phyloP scores from a whole-genome alignment of 2,329 filamentous ascomycete genomes.

The Fusarium foetens region DNA sequence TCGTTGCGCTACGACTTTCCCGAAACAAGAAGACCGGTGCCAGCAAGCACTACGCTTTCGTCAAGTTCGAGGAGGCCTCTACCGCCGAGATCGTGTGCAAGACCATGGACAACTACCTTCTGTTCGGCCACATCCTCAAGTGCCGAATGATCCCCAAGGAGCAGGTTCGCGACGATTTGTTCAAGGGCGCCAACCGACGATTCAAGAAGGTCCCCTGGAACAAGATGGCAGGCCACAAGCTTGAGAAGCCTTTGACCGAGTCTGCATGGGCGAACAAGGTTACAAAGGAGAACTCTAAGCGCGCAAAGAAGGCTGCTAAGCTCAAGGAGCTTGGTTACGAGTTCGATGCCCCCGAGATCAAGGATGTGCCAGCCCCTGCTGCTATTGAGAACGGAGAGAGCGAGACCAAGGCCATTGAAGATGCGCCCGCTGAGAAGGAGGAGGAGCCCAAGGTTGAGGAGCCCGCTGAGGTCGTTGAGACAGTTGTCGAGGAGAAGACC shows the following conservation, averaged over 20 bases:
- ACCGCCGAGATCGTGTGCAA: constrained; percentile 90
- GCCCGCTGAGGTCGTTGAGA: constrained; percentile 37
- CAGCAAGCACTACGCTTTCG: constrained; percentile 93
- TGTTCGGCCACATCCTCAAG: constrained; percentile 94
- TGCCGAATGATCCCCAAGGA: constrained; percentile 81
- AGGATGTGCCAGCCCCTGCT: constrained; percentile 59
- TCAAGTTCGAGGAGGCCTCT: constrained; percentile 84
- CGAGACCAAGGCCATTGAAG: constrained; percentile 52
- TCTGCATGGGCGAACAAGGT: constrained; percentile 83
- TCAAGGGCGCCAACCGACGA: constrained; percentile 88
- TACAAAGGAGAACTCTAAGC: constrained; percentile 75
- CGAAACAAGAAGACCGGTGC: constrained; percentile 92
- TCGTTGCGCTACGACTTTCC: constrained; percentile 81
- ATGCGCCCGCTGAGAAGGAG: constrained; percentile 48
- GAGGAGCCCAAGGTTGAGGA: constrained; percentile 44
- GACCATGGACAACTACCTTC: constrained; percentile 97
- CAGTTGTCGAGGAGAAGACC: constrained; percentile 40
- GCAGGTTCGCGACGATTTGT: constrained; percentile 82
- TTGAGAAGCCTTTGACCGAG: constrained; percentile 78
- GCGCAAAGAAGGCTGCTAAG: constrained; percentile 75
- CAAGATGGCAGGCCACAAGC: constrained; percentile 80
- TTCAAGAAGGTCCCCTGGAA: constrained; percentile 92
- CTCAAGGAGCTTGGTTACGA: constrained; percentile 86
- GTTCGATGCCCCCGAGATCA: constrained; percentile 78
- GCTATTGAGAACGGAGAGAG: constrained; percentile 50